Base-by-base conservation (phyloP, 139 green algal genomes). In the Coelastrella sp. region DNA sequence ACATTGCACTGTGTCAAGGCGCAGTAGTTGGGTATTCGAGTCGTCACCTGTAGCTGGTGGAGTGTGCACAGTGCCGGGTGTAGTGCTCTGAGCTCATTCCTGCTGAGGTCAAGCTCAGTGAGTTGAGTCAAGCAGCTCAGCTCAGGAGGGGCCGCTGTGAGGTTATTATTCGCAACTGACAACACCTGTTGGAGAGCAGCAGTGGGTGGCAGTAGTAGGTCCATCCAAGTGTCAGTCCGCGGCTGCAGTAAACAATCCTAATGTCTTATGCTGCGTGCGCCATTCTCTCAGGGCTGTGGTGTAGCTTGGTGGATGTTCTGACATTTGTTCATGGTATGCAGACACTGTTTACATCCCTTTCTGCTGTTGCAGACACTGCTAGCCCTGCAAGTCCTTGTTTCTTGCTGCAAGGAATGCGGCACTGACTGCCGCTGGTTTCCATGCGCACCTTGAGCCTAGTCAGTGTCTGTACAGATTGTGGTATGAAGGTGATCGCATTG, bases 21-120 rank as follows among this genome's bases (percentile, higher is more conserved):
- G 1, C 25, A 56, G 25, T 20, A 35, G 24, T 20, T 6, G 24
- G 11, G 10, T 10, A 6, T 27, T 84, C 63, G 27, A 27, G 5
- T 7, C 22, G 57, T 5, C 63, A 90, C 87, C 76, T 84, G 20
- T 7, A 90, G 78, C 12, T 60, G 27, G 6, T 12, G 84, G 8
- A 90, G 87, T 7, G 12, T 72, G 63, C 76, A 85, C 4, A 90
- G 27, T 19, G 65, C 49, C 19, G 25, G 57, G 1, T 78, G 87
- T 20, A 90, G 56, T 22, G 61, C 61, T 9, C 19, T n/a, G 17
- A 94, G 80, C n/a, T 87, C 15, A 82, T 94, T 94, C 27, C 87
- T 82, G 6, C 78, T 85, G 4, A 85, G 49, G 25, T 94, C 88
- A 17, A 90, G 87, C 66, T 90, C 60, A 24, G n/a, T 84, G 49